Percentiles rank a stretch among this genome's conserved stretches.
phyloP scores from a whole-genome alignment of 192 early-diverging fungal species.

The Phlyctochytrium bullatum region DNA sequence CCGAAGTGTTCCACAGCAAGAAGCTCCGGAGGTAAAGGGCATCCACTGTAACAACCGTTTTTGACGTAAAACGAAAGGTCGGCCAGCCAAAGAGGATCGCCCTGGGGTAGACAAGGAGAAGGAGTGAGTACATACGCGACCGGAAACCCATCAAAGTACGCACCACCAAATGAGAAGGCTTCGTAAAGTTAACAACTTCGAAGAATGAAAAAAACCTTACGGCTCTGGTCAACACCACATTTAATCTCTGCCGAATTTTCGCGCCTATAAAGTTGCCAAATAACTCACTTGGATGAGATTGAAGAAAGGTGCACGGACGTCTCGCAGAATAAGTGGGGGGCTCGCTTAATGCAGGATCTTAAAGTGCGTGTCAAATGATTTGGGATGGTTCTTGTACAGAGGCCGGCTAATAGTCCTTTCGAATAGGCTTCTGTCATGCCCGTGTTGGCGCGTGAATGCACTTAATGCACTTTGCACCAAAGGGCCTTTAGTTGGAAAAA shows the following conservation, averaged over 20 bases:
- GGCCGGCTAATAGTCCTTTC: slow-evolving; percentile 45
- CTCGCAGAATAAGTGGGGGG: slow-evolving; percentile 1
- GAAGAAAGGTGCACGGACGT: slow-evolving; percentile 37
- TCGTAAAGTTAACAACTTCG: not conserved
- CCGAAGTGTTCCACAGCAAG: too few species aligned
- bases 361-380: slow-evolving; percentile 16
- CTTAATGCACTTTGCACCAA: slow-evolving; percentile 29
- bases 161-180: slow-evolving; percentile 11
- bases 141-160: not conserved
- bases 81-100: slow-evolving; percentile 11
- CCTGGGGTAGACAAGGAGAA: not conserved
- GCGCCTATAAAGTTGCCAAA: not conserved
- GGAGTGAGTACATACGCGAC: not conserved
- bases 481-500: slow-evolving; percentile 46
- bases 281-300: slow-evolving; percentile 35
- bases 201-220: slow-evolving; percentile 3
- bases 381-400: slow-evolving; percentile 44
- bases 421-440: slow-evolving; percentile 40
- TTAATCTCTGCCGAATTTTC: slow-evolving; percentile 41
- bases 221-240: slow-evolving; percentile 51
- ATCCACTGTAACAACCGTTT: slow-evolving; percentile 19
- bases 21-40: not conserved
- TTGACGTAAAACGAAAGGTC: slow-evolving; percentile 4
- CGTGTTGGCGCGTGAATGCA: slow-evolving; percentile 25
- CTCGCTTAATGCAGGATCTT: slow-evolving; percentile 7